phyloP scores from a whole-genome alignment of 2,329 filamentous ascomycete genomes.

The Fusarium graminum region DNA sequence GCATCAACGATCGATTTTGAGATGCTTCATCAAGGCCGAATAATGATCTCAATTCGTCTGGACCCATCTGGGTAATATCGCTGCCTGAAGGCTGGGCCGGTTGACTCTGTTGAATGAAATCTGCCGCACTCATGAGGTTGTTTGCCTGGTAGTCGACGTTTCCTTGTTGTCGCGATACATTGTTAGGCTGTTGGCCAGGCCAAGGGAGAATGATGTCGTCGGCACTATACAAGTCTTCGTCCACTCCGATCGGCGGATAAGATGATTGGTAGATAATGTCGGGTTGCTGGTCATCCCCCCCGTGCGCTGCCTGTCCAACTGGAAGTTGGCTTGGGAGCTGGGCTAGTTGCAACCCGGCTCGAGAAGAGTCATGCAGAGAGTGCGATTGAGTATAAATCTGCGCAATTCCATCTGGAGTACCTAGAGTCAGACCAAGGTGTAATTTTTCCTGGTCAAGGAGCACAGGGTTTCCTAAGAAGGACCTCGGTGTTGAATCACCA shows the following conservation, averaged over 20 bases:
- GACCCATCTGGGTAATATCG: background rate
- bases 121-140: background rate
- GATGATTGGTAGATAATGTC: background rate
- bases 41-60: background rate
- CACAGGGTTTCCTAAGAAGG: constrained; percentile 20
- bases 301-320: background rate
- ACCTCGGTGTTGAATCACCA: background rate
- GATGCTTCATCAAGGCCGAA: background rate
- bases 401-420: background rate
- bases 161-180: background rate
- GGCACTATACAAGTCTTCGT: background rate
- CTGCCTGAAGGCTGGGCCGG: background rate
- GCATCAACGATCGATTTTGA: background rate
- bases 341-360: background rate
- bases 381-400: background rate
- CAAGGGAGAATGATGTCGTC: background rate
- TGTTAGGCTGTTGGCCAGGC: background rate
- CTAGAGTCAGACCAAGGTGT: background rate
- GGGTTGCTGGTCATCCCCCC: background rate
- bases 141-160: background rate
- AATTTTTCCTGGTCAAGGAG: constrained; percentile 3
- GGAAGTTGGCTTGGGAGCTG: no score
- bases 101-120: background rate
- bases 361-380: no score
- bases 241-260: background rate